These are phyloP conservation scores for Kwoniella newhampshirensis DNA, from an alignment of 768 basidiomycete species.

Conservation along the genomic window DNA sequence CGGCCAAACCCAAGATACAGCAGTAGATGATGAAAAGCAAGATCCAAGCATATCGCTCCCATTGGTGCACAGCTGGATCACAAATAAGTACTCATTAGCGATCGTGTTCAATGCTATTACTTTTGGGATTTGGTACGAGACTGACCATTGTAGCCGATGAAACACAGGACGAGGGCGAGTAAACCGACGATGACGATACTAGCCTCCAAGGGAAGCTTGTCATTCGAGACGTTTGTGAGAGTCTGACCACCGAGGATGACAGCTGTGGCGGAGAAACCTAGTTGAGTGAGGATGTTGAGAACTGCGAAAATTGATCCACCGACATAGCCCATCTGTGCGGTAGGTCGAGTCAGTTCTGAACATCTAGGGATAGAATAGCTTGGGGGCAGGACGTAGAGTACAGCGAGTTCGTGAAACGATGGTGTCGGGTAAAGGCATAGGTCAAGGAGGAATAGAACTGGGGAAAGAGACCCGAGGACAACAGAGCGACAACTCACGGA, in stretches of 20 bases:
- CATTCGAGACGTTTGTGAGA: constrained; percentile 56
- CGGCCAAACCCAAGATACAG: constrained; percentile 60
- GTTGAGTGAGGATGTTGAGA: constrained; percentile 61
- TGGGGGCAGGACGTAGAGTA: too few relatives aligned
- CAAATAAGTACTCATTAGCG: constrained; percentile 2
- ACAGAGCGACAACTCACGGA: background rate
- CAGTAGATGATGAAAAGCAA: constrained; percentile 57
- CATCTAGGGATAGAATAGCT: too few relatives aligned
- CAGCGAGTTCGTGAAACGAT: too few relatives aligned
- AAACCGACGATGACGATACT: constrained; percentile 57
- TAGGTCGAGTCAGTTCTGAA: too few relatives aligned
- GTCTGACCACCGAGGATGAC: constrained; percentile 63
- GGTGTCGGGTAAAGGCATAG: too few relatives aligned
- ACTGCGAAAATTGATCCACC: constrained; percentile 60
- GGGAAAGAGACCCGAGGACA: too few relatives aligned
- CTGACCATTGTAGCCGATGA: constrained; percentile 35
- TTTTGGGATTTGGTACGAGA: background rate
- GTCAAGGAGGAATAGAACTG: too few relatives aligned
- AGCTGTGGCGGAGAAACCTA: constrained; percentile 59
- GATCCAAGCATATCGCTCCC: constrained; percentile 63
- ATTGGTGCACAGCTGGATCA: constrained; percentile 49
- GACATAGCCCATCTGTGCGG: constrained; percentile 55
- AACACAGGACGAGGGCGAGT: constrained; percentile 31
- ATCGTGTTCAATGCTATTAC: too few relatives aligned
- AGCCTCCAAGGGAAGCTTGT: constrained; percentile 57